These are phyloP conservation scores for Fistulinella prunicolor DNA, from an alignment of 768 basidiomycete genomes.

Conservation along the genomic window DNA sequence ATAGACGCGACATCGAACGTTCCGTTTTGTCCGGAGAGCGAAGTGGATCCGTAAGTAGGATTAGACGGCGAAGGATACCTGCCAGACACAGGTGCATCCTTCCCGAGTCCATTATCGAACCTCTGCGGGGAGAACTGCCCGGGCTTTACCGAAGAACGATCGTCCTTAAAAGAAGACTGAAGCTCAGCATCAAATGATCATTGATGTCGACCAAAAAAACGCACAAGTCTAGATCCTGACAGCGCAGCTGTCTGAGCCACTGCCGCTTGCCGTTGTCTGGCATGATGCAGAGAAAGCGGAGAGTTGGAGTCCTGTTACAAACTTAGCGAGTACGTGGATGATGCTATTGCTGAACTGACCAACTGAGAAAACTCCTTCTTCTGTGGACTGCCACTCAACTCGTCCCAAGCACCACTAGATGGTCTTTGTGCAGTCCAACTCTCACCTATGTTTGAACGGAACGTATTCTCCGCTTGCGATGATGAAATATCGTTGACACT, in stretches of 20 bases:
- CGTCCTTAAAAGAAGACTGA: slow-evolving; percentile 37
- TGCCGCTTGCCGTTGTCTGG: slow-evolving; percentile 46
- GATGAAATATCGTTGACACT: slow-evolving; percentile 49
- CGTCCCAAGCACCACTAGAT: slow-evolving; percentile 60
- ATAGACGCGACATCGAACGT: slow-evolving; percentile 39
- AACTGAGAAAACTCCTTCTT: slow-evolving; percentile 49
- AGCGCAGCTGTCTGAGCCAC: slow-evolving; percentile 37
- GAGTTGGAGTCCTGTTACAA: slow-evolving; percentile 39
- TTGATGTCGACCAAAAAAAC: slow-evolving; percentile 9
- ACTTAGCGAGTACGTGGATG: slow-evolving; percentile 10
- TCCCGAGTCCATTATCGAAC: slow-evolving; percentile 46
- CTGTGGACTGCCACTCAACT: slow-evolving; percentile 45
- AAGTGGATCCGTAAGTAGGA: slow-evolving; percentile 30
- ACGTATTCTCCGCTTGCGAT: slow-evolving; percentile 43
- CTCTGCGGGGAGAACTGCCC: slow-evolving; percentile 54
- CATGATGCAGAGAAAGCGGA: slow-evolving; percentile 42
- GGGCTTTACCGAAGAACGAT: slow-evolving; percentile 44
- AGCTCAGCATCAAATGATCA: slow-evolving; percentile 17
- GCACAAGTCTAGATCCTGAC: slow-evolving; percentile 41
- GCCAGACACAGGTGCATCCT: slow-evolving; percentile 36
- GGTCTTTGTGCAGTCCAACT: slow-evolving; percentile 51
- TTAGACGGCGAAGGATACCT: slow-evolving; percentile 52
- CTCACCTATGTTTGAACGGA: slow-evolving; percentile 47
- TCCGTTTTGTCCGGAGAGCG: slow-evolving; percentile 31
- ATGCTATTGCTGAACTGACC: slow-evolving; percentile 35